phyloP scores from a whole-genome alignment of 768 basidiomycete genomes.

The Nidularia pulvinata region DNA sequence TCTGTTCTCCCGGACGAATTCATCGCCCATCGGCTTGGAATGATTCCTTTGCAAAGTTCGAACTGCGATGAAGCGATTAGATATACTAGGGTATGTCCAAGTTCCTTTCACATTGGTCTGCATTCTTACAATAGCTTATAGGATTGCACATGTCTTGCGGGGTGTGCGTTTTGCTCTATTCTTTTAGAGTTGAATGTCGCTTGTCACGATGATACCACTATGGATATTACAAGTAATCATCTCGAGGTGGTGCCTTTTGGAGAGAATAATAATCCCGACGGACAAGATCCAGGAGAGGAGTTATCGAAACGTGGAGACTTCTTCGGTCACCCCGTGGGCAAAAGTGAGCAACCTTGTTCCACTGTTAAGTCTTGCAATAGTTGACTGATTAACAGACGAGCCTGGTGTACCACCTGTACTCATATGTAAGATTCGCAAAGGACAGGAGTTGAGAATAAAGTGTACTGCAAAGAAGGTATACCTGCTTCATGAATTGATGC shows the following conservation, averaged over 20 bases:
- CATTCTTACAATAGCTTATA: slow-evolving; percentile 23
- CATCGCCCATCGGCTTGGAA: slow-evolving; percentile 93
- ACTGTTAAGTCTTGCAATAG: not conserved
- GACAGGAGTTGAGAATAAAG: slow-evolving; percentile 83
- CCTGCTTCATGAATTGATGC: not conserved
- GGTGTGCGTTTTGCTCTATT: slow-evolving; percentile 87
- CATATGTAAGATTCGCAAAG: slow-evolving; percentile 91
- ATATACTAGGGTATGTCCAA: slow-evolving; percentile 61
- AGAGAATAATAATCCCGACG: slow-evolving; percentile 19
- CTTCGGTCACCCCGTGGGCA: slow-evolving; percentile 86
- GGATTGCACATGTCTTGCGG: slow-evolving; percentile 91
- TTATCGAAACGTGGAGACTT: slow-evolving; percentile 68
- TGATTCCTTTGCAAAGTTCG: slow-evolving; percentile 87
- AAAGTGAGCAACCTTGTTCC: slow-evolving; percentile 45
- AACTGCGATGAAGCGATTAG: slow-evolving; percentile 90
- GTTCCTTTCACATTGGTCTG: slow-evolving; percentile 1
- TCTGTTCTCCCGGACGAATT: slow-evolving; percentile 97
- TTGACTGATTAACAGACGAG: slow-evolving; percentile 46
- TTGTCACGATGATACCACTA: slow-evolving; percentile 70
- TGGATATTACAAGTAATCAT: slow-evolving; percentile 87
- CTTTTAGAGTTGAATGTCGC: slow-evolving; percentile 75
- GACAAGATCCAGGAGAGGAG: slow-evolving; percentile 60
- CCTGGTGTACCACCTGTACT: slow-evolving; percentile 67
- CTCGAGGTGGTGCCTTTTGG: slow-evolving; percentile 60
- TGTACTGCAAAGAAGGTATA: slow-evolving; percentile 95